Base-by-base conservation (phyloP, 2,329 filamentous ascomycete species). In the Diplodia corticola region DNA sequence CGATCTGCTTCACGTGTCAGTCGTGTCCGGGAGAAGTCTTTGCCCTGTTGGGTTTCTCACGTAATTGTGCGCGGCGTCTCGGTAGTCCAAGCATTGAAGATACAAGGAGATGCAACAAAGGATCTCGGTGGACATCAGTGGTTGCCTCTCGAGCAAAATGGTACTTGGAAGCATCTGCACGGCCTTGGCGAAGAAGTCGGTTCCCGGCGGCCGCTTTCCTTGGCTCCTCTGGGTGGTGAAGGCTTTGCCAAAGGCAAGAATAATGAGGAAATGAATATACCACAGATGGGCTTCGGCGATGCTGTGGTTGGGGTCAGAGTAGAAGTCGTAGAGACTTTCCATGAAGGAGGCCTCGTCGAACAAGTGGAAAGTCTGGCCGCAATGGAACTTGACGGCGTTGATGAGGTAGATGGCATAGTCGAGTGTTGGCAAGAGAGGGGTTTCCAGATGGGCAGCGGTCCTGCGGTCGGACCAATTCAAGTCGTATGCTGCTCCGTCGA, bases 301-400 rank as follows among this genome's bases (percentile, higher is more conserved):
- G 35, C 72, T 69, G 12, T 69, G 73, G 48, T 73, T 73, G 1
- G 72, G 71, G 22, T 75, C 73, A 1, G 77, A 72, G 66, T 83
- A 79, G 68, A 83, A 83, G 2, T 73, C 70, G 44, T 77, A 74
- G 9, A 83, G 72, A 4, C 76, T 74, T 5, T 69, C 70, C 79
- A 84, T 84, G 65, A 86, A 86, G 0, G 76, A 77, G 12, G 80
- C 76, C 57, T 86, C 84, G 26, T 87, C 83, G 50, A 86, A 85
- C 68, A 86, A 73, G 57, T 85, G 83, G 26, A 85, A 84, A 2
- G 86, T 71, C 33, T 85, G 84, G 3, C 81, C 80, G 64, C 83
- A 84, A 67, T 85, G 83, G 50, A 86, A 86, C 64, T 86, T 85
- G 66, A 86, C 83, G 0, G 83, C 81, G 67, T 85, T 85, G 74